These are phyloP conservation scores for Monosporozyma aerobia DNA, from an alignment of 805 yeast species.

Conservation along the genomic window DNA sequence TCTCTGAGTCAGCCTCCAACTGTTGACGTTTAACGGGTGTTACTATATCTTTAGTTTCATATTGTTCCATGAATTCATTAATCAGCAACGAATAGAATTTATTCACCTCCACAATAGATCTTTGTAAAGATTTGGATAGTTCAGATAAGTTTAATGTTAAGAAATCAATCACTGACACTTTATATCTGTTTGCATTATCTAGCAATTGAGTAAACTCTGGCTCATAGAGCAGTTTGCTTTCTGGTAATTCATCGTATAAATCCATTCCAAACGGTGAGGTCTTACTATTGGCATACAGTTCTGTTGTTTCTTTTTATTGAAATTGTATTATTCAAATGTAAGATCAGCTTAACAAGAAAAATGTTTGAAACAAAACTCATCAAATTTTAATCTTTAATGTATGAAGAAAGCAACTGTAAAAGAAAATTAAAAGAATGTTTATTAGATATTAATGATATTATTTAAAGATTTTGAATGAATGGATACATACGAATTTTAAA, in stretches of 20 bases:
- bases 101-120: conserved; percentile 29
- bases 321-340: background rate
- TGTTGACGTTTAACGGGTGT: background rate
- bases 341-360: background rate
- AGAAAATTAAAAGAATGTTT: background rate
- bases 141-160: conserved; percentile 31
- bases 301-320: background rate
- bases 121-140: conserved; percentile 27
- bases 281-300: background rate
- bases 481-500: background rate
- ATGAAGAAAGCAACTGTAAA: background rate
- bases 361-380: background rate
- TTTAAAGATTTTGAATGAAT: background rate
- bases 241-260: conserved; percentile 34
- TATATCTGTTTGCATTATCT: conserved; percentile 20
- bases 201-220: conserved; percentile 26
- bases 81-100: conserved; percentile 17
- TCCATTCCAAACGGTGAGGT: conserved; percentile 26
- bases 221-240: conserved; percentile 29
- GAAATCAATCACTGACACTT: conserved; percentile 35
- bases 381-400: background rate
- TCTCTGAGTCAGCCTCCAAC: background rate
- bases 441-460: background rate
- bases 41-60: conserved; percentile 5
- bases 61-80: conserved; percentile 12